These are phyloP conservation scores for Raphanus sativus DNA, from an alignment of 345 rosid species.

Conservation along the genomic window DNA sequence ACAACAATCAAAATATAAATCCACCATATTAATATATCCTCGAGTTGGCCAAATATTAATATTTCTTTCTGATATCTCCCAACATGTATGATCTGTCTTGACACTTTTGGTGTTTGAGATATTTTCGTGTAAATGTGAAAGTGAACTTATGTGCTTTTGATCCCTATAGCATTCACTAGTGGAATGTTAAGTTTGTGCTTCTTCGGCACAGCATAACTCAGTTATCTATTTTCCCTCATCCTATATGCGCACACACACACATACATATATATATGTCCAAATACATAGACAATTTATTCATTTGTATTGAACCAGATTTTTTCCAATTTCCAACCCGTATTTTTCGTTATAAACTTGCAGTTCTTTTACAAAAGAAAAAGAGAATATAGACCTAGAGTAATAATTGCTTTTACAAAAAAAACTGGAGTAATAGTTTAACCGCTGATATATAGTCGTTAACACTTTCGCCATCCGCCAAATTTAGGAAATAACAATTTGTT, in stretches of 20 bases:
- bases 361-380: neutral
- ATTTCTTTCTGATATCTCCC: conserved; percentile 33
- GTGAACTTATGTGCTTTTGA: conserved; percentile 30
- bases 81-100: conserved; percentile 12
- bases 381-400: neutral
- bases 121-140: conserved; percentile 31
- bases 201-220: conserved; percentile 11
- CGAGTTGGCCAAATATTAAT: conserved; percentile 33
- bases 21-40: conserved; percentile 8
- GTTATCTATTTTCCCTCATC: conserved; percentile 2
- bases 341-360: neutral
- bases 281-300: neutral
- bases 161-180: conserved; percentile 11
- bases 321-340: neutral
- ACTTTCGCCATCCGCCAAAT: neutral
- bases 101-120: conserved; percentile 34
- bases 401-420: neutral
- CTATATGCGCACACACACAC: neutral
- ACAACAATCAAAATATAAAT: conserved; percentile 13
- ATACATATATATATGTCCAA: neutral
- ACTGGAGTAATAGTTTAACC: neutral
- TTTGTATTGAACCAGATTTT: neutral
- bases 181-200: conserved; percentile 21
- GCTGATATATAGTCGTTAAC: neutral
- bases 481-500: neutral